phyloP scores from a whole-genome alignment of 23 red algal genomes.

The Pyropia yezoensis region DNA sequence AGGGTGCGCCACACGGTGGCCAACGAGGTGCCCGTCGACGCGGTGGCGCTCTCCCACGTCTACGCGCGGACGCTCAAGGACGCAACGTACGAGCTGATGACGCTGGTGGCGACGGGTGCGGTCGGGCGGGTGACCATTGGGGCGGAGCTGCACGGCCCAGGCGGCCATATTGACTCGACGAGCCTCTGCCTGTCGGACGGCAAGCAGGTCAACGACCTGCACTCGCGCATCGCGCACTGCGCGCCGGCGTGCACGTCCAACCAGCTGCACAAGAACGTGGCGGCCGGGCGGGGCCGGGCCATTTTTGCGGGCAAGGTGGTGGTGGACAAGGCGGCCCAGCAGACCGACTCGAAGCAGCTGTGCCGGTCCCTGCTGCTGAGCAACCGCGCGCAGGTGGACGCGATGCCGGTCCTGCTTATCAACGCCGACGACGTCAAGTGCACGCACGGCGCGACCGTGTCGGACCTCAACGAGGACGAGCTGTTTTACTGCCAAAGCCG shows the following conservation, averaged over 20 bases:
- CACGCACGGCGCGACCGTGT: constrained; percentile 81
- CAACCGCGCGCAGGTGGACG: constrained; percentile 44
- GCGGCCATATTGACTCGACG: constrained; percentile 8
- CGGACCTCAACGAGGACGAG: constrained; percentile 71
- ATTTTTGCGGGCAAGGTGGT: constrained; percentile 74
- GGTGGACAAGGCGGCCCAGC: constrained; percentile 32
- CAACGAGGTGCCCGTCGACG: constrained; percentile 28
- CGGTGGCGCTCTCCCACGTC: constrained; percentile 30
- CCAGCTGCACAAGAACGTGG: constrained; percentile 91
- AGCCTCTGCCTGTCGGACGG: constrained; percentile 28
- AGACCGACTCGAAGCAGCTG: constrained; percentile 65
- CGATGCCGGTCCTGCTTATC: constrained; percentile 87
- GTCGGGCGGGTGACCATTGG: constrained; percentile 43
- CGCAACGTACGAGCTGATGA: constrained; percentile 30
- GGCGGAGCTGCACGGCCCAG: constrained; percentile 31
- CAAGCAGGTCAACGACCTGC: constrained; percentile 52
- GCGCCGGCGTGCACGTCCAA: constrained; percentile 19
- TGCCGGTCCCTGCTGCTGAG: constrained; percentile 74
- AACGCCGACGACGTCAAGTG: constrained; percentile 81
- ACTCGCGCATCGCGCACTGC: constrained; percentile 63
- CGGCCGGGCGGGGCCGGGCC: constrained; percentile 32
- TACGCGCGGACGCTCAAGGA: constrained; percentile 18
- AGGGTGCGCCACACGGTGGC: constrained; percentile 39
- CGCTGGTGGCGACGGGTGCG: constrained; percentile 14
- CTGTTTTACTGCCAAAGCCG: constrained; percentile 79